phyloP scores from a whole-genome alignment of 345 rosid genomes.

The Euphorbia peplus region DNA sequence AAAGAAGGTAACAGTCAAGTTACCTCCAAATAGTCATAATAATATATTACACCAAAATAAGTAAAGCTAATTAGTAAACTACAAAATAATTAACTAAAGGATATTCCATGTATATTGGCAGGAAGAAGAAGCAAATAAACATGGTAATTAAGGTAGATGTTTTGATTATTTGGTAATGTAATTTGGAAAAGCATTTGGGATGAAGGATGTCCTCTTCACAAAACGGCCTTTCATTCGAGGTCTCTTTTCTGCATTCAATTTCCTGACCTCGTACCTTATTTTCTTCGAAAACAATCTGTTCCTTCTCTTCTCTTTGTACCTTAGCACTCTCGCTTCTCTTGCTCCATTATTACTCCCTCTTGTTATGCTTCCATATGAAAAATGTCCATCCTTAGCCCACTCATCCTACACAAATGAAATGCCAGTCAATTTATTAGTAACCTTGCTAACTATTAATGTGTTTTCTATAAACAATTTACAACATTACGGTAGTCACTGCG shows the following conservation, averaged over 20 bases:
- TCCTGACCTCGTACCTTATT: slow-evolving; percentile 71
- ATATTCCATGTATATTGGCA: neutral
- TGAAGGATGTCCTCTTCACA: slow-evolving; percentile 43
- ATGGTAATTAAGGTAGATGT: neutral
- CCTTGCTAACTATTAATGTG: no score
- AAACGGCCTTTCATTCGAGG: slow-evolving; percentile 72
- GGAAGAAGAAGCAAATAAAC: slow-evolving; percentile 3
- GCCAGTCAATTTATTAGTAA: no score
- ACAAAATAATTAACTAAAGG: neutral
- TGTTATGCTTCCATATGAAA: slow-evolving; percentile 12
- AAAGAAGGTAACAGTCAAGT: neutral
- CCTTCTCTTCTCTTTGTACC: slow-evolving; percentile 61
- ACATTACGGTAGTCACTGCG: no score
- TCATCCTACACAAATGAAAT: slow-evolving; percentile 24
- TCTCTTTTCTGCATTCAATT: slow-evolving; percentile 64
- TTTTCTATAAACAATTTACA: no score
- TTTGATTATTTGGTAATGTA: neutral
- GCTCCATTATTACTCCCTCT: slow-evolving; percentile 30
- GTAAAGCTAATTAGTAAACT: neutral
- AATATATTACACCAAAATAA: neutral
- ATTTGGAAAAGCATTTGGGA: neutral
- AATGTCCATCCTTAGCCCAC: slow-evolving; percentile 10
- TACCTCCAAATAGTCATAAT: neutral
- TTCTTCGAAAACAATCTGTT: slow-evolving; percentile 61
- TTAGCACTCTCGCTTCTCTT: slow-evolving; percentile 54